phyloP scores from a whole-genome alignment of 202 grass and related monocot species.

The Cymbopogon flexuosus region DNA sequence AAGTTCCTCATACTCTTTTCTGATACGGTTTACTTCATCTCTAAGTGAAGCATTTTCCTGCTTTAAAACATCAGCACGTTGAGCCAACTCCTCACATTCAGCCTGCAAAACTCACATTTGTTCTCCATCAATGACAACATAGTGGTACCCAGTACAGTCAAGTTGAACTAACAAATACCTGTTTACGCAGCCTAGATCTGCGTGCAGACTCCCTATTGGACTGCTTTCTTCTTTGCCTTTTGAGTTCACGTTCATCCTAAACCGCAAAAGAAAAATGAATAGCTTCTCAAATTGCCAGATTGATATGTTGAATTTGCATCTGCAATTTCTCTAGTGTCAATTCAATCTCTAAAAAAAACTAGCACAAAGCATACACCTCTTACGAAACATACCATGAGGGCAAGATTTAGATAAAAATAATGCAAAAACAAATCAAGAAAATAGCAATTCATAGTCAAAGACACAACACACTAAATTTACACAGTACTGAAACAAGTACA shows the following conservation, averaged over 20 bases:
- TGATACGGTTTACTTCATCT: slow-evolving; percentile 76
- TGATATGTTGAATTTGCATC: slow-evolving; percentile 23
- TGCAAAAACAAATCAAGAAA: neutral
- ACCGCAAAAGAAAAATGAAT: slow-evolving; percentile 32
- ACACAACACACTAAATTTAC: neutral
- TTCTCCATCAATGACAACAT: slow-evolving; percentile 17
- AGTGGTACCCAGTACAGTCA: neutral
- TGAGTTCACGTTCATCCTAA: slow-evolving; percentile 93
- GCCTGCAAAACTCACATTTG: slow-evolving; percentile 56
- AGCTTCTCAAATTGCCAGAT: slow-evolving; percentile 17
- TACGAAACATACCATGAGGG: neutral
- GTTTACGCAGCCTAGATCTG: slow-evolving; percentile 95
- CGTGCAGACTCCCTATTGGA: slow-evolving; percentile 98
- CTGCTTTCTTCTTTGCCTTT: slow-evolving; percentile 96
- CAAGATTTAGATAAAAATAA: neutral
- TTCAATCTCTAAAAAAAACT: neutral
- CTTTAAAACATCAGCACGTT: slow-evolving; percentile 74
- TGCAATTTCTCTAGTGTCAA: neutral
- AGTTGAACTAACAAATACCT: slow-evolving; percentile 48
- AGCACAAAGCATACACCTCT: neutral
- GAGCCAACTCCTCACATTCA: slow-evolving; percentile 91
- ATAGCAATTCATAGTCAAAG: neutral
- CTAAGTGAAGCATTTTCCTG: slow-evolving; percentile 88
- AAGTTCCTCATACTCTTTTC: slow-evolving; percentile 82
- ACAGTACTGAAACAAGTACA: neutral